Evolutionary conservation across 805 yeast species (phyloP), one percentile per base, ranked within the genome.

Genomic region (Saturnispora zaruensis): DNA sequence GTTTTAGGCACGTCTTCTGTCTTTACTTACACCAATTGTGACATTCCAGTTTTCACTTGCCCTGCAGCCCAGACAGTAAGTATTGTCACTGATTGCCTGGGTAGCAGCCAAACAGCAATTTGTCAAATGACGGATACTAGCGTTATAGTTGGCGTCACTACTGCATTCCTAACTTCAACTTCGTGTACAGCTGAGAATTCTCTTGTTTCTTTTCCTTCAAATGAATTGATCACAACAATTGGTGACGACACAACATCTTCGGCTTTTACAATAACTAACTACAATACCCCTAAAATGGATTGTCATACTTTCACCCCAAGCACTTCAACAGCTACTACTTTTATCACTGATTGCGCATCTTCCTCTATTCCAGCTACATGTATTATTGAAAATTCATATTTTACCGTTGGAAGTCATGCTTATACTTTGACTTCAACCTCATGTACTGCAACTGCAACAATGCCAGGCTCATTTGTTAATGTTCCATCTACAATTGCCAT

Each of bases 21-120:
- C 34, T 47, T 20, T 23, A 41, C 45, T 3, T 47, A 47, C n/a
- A 51, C 54, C 5, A 54, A 54, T 28, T 54, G 56, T 50, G 56
- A 51, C 45, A 21, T 45, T 25, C 46, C 56, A 1, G 45, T 45
- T 23, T 54, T 54, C 44, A 41, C 21, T 25, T 48, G 51, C 16
- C 51, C 51, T 26, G 34, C 52, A 7, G 24, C 34, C 13, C 16
- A 44, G 4, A 30, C 46, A 6, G 9, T 36, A 5, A 45, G 25
- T 25, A 7, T 26, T 14, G 9, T 49, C 21, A 45, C 52, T 13
- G 51, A 44, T 40, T 49, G 51, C 20, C 28, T 36, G 4, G 50
- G 46, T 5, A n/a, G 21, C 2, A 26, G 44, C 5, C 40, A 24
- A 5, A 18, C 45, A 9, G 45, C 43, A 0, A 34, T 32, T 16